phyloP scores from a whole-genome alignment of 306 rosid species.

The Casuarina cunninghamiana region DNA sequence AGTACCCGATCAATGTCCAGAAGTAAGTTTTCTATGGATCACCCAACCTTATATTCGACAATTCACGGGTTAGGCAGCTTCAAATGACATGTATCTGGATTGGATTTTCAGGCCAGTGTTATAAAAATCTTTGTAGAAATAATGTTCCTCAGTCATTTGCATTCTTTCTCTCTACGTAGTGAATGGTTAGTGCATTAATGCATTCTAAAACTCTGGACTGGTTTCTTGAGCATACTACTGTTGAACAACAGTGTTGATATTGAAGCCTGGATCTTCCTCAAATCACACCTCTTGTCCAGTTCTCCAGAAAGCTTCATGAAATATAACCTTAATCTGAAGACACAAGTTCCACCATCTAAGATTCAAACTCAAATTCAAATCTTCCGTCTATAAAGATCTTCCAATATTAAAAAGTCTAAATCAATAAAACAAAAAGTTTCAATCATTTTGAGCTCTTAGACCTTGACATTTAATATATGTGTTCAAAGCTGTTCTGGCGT shows the following conservation, averaged over 20 bases:
- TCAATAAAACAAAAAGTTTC: neutral
- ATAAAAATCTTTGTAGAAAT: neutral
- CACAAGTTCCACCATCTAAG: neutral
- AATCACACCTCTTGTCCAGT: neutral
- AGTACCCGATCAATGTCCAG: neutral
- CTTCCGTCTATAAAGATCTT: neutral
- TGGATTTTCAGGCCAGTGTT: neutral
- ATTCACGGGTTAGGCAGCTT: neutral
- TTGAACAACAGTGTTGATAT: neutral
- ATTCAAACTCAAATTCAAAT: neutral
- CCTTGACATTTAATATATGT: neutral
- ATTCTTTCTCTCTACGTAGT: neutral
- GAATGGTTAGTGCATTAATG: neutral
- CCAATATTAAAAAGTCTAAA: neutral
- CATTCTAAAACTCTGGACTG: neutral
- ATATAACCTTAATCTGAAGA: neutral
- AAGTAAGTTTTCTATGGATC: neutral
- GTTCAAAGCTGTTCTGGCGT: neutral
- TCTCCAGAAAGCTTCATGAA: neutral
- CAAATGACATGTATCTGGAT: too few species aligned
- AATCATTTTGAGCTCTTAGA: neutral
- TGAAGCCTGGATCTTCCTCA: neutral
- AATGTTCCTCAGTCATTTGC: neutral
- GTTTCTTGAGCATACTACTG: neutral
- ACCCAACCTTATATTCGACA: neutral